Percentiles rank a stretch among this genome's conserved stretches.
phyloP scores from a whole-genome alignment of 2,329 filamentous ascomycete species.

The Calonectria hongkongensis region DNA sequence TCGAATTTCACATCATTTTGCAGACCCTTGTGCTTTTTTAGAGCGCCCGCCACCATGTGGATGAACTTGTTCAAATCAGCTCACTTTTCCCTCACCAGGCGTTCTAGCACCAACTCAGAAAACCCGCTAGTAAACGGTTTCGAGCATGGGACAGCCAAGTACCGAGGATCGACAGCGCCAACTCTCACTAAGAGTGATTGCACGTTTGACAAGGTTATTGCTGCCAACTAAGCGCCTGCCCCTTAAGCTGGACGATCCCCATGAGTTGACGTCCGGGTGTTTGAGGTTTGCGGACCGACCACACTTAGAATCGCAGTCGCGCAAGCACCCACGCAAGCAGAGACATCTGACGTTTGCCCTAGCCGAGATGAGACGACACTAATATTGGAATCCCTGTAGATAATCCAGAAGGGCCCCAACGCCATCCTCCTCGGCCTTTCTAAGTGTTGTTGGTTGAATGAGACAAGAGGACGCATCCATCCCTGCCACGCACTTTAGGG shows the following conservation, averaged over 20 bases:
- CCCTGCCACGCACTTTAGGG: no score
- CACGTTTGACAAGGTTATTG: neutral
- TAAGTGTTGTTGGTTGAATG: no score
- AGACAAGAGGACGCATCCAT: no score
- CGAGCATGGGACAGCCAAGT: conserved; percentile 13
- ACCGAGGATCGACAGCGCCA: conserved; percentile 10
- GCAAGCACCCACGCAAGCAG: neutral
- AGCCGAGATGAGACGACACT: conserved; percentile 1
- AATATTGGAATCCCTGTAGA: neutral
- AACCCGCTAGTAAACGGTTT: conserved; percentile 3
- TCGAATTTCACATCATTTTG: neutral
- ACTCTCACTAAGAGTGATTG: neutral
- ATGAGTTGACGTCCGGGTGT: neutral
- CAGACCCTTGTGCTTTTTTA: neutral
- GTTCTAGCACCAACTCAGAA: neutral
- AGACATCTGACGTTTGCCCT: neutral
- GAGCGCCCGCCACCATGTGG: neutral
- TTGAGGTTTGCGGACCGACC: neutral
- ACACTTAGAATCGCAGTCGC: neutral
- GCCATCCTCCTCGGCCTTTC: no score
- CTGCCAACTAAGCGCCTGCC: neutral
- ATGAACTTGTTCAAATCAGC: neutral
- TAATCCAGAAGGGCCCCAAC: neutral
- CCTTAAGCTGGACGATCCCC: neutral
- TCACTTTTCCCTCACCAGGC: neutral